A percentile compares a stretch with the other conserved stretches of the same genome.
Conservation (phyloP, 306 rosid species). For the Medicago lupulina region DNA sequence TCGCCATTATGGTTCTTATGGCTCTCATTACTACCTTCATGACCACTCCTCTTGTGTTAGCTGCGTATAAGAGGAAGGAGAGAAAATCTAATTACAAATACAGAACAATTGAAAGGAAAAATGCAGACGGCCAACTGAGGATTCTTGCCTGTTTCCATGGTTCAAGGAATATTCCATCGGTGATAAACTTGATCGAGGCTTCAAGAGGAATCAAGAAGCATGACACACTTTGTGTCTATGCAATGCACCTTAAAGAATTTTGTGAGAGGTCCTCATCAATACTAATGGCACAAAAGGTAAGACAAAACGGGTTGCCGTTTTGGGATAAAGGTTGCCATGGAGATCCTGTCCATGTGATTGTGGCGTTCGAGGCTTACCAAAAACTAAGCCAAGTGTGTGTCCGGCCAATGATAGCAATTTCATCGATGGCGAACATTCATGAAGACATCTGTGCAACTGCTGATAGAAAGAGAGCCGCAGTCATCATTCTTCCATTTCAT, state of each 20-base stretch:
- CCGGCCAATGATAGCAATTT: slow-evolving; percentile 82
- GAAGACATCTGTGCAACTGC: slow-evolving; percentile 87
- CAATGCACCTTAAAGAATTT: slow-evolving; percentile 86
- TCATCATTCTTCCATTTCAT: slow-evolving; percentile 87
- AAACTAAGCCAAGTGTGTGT: slow-evolving; percentile 73
- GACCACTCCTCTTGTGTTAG: slow-evolving; percentile 77
- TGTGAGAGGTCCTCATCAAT: slow-evolving; percentile 89
- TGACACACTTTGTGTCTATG: slow-evolving; percentile 70
- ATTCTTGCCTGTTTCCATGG: slow-evolving; percentile 74
- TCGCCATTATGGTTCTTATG: slow-evolving; percentile 92
- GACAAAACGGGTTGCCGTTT: slow-evolving; percentile 81
- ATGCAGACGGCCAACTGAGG: slow-evolving; percentile 61
- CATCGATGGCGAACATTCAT: slow-evolving; percentile 69
- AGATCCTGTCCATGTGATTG: slow-evolving; percentile 53
- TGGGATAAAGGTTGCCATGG: slow-evolving; percentile 59
- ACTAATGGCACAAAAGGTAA: slow-evolving; percentile 77
- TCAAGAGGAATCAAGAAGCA: slow-evolving; percentile 73
- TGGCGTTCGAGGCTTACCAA: slow-evolving; percentile 76
- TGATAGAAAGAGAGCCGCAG: slow-evolving; percentile 62
- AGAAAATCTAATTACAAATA: slow-evolving; percentile 59
- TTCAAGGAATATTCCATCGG: slow-evolving; percentile 69
- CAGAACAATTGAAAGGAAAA: slow-evolving; percentile 64
- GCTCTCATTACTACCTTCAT: slow-evolving; percentile 86
- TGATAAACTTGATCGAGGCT: slow-evolving; percentile 75
- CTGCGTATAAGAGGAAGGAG: slow-evolving; percentile 59